These are phyloP conservation scores for Trichoderma pleuroti DNA, from an alignment of 2,329 filamentous ascomycete genomes.

Conservation along the genomic window DNA sequence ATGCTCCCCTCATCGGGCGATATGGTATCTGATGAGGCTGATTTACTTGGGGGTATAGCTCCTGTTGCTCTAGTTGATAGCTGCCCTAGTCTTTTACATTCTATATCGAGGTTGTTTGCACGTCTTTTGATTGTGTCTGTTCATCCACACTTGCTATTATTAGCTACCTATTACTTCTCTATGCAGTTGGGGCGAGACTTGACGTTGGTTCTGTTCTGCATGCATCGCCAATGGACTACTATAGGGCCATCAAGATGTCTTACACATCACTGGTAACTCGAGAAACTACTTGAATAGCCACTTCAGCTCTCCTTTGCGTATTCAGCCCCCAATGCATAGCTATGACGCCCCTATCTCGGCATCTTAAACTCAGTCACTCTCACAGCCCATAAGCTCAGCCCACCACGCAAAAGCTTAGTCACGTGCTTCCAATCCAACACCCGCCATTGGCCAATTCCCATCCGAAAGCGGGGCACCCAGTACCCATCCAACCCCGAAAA, in stretches of 20 bases:
- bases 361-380: neutral
- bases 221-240: neutral
- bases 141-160: neutral
- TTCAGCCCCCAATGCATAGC: neutral
- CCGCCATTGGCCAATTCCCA: slow-evolving; percentile 37
- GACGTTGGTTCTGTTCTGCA: neutral
- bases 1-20: neutral
- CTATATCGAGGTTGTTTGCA: neutral
- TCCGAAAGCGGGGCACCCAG: slow-evolving; percentile 29
- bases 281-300: neutral
- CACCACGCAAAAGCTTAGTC: slow-evolving; percentile 23
- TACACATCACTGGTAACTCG: neutral
- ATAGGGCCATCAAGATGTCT: neutral
- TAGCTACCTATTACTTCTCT: no score
- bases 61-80: neutral
- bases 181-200: neutral
- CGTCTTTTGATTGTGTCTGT: neutral
- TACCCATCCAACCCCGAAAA: slow-evolving; percentile 34
- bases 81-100: neutral
- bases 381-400: neutral
- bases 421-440: slow-evolving; percentile 30
- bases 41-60: neutral
- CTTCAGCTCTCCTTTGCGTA: neutral
- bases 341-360: neutral
- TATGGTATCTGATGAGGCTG: neutral